Conservation (phyloP, 23 red algal species). For the Gracilaria caudata region DNA sequence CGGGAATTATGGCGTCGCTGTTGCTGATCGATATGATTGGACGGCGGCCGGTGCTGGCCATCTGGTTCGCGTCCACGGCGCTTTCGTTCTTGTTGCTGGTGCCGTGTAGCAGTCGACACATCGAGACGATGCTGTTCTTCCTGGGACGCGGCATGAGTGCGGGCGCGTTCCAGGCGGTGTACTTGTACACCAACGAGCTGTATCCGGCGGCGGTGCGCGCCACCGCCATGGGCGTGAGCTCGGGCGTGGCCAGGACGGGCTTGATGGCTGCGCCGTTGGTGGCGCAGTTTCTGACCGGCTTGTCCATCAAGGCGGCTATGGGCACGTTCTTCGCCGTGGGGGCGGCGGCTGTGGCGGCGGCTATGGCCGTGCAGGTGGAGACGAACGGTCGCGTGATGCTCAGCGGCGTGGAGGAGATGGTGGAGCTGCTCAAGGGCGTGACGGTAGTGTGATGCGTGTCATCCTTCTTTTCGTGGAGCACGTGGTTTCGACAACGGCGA, state of each 20-base stretch:
- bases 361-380: slow-evolving; percentile 26
- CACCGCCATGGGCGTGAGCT: slow-evolving; percentile 54
- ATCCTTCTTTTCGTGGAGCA: too few species aligned
- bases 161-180: slow-evolving; percentile 61
- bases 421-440: neutral
- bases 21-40: slow-evolving; percentile 31
- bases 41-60: slow-evolving; percentile 44
- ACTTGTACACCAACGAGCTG: slow-evolving; percentile 67
- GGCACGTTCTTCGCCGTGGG: slow-evolving; percentile 25
- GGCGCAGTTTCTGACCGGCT: slow-evolving; percentile 21
- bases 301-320: slow-evolving; percentile 3
- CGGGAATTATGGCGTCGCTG: slow-evolving; percentile 44
- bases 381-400: slow-evolving; percentile 37
- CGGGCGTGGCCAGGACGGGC: slow-evolving; percentile 30
- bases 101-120: neutral
- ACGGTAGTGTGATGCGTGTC: neutral
- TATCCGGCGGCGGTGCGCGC: slow-evolving; percentile 49
- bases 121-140: slow-evolving; percentile 43
- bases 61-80: slow-evolving; percentile 9
- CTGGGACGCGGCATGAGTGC: slow-evolving; percentile 45
- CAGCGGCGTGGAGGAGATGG: slow-evolving; percentile 23
- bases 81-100: slow-evolving; percentile 10
- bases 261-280: slow-evolving; percentile 39
- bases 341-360: slow-evolving; percentile 6
- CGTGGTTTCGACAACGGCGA: too few species aligned